These are phyloP conservation scores for Boeremia exigua DNA, from an alignment of 2,329 filamentous ascomycete genomes.

Conservation along the genomic window DNA sequence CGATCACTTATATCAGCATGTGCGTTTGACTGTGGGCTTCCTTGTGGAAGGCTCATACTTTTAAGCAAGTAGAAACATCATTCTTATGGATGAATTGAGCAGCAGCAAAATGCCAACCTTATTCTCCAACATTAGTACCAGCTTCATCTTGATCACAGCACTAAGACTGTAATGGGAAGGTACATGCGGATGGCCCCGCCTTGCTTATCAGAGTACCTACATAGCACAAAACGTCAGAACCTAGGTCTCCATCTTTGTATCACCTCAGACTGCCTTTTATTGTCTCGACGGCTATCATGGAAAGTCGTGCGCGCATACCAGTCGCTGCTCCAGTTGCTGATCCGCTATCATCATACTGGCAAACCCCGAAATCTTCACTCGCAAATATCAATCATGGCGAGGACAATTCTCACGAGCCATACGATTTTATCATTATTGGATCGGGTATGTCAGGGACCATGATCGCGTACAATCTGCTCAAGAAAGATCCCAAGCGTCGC, in stretches of 20 bases:
- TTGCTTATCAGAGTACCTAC: background rate
- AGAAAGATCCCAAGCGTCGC: conserved; percentile 13
- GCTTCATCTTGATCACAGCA: background rate
- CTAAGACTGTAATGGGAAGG: conserved; percentile 13
- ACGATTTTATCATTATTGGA: conserved; percentile 49
- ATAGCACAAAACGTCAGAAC: background rate
- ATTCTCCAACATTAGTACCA: too few species aligned
- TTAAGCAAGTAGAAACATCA: background rate
- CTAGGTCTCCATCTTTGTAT: too few species aligned
- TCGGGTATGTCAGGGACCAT: conserved; percentile 50
- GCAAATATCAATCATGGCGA: conserved; percentile 41
- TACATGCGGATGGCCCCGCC: conserved; percentile 11
- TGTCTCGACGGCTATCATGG: conserved; percentile 26
- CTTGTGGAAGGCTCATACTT: conserved; percentile 82
- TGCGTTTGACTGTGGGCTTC: conserved; percentile 78
- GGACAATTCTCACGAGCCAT: conserved; percentile 25
- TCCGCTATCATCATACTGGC: conserved; percentile 52
- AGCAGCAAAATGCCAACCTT: too few species aligned
- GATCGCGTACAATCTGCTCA: conserved; percentile 47
- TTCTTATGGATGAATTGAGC: too few species aligned
- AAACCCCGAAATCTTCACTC: conserved; percentile 46
- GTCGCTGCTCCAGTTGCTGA: conserved; percentile 40
- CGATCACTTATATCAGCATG: conserved; percentile 87
- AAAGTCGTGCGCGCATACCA: conserved; percentile 36
- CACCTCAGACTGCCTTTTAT: background rate